Evolutionary conservation across 2,329 filamentous ascomycete species (phyloP), one percentile per base, ranked within the genome.

Genomic region (Cladosporium austrohemisphaericum): DNA sequence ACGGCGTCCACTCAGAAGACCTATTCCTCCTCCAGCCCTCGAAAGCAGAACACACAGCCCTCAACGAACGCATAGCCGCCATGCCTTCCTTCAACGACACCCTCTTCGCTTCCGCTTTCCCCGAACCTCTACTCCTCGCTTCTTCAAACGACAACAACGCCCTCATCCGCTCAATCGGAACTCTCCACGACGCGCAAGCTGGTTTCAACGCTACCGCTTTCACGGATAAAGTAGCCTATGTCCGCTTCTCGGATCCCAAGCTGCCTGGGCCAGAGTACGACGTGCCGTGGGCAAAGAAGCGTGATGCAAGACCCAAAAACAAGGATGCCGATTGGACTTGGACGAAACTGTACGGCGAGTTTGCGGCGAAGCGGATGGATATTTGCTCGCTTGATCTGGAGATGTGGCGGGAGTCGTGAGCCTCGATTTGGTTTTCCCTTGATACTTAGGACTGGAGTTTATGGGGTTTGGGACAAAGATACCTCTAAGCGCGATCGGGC

Each of bases 371-470:
- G 56, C 66, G 76, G 48, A 75, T 75, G 69, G 74, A 77, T 50
- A 69, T 77, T 41, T 78, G 76, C 59, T 75, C 75, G 41, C 61
- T 78, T 52, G 75, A 77, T 55, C 60, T 78, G 55, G 74, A 77
- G 61, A 60, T 57, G 18, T 74, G 70, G 64, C 53, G 58, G 29
- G 31, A 47, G 5, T 33, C n/a, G n/a, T n/a, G n/a, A n/a, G n/a
- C n/a, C n/a, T n/a, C n/a, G n/a, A n/a, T n/a, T n/a, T n/a, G n/a
- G n/a, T n/a, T n/a, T n/a, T n/a, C n/a, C n/a, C n/a, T n/a, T n/a
- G n/a, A n/a, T n/a, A n/a, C n/a, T n/a, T n/a, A n/a, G n/a, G 35
- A 14, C 22, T 16, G 19, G 10, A 5, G 9, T 29, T 19, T 41
- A 7, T 9, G 8, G 16, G 18, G 18, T 29, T 22, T 31, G 11